These are phyloP conservation scores for Lomentospora prolificans DNA, from an alignment of 2,329 filamentous ascomycete genomes.

Conservation along the genomic window DNA sequence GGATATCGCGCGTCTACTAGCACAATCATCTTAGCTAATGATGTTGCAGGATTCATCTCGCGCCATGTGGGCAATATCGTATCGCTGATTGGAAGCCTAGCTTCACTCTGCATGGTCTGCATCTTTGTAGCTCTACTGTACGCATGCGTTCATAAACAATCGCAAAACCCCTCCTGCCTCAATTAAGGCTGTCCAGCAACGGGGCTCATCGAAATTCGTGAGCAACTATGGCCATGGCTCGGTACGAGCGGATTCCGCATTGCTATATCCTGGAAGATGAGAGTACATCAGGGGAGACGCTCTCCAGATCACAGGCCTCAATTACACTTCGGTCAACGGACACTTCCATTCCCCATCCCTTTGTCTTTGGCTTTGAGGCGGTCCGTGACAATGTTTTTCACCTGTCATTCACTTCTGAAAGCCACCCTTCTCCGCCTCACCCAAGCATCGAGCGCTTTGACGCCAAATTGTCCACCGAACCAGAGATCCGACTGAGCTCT, in stretches of 20 bases:
- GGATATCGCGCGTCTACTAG: no score
- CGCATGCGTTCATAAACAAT: no score
- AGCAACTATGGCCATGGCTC: background rate
- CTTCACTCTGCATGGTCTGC: no score
- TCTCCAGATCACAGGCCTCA: background rate
- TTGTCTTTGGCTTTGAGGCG: slow-evolving; percentile 53
- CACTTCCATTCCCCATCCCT: slow-evolving; percentile 25
- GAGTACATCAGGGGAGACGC: background rate
- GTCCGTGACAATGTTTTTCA: slow-evolving; percentile 55
- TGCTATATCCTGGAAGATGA: background rate
- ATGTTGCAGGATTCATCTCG: no score
- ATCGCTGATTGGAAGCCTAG: background rate
- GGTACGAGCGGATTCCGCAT: background rate
- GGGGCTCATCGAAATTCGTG: background rate
- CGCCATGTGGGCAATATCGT: background rate
- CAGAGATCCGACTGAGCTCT: slow-evolving; percentile 20
- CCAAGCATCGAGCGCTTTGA: slow-evolving; percentile 44
- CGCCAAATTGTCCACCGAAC: slow-evolving; percentile 19
- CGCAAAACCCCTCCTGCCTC: no score
- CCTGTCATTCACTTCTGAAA: slow-evolving; percentile 53
- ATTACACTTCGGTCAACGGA: background rate
- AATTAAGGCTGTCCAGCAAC: no score
- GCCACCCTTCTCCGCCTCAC: slow-evolving; percentile 55
- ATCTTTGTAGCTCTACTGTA: background rate
- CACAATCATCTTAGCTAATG: no score